Evolutionary conservation across 345 rosid species (phyloP).

Genomic region (Eucalyptus marginata): DNA sequence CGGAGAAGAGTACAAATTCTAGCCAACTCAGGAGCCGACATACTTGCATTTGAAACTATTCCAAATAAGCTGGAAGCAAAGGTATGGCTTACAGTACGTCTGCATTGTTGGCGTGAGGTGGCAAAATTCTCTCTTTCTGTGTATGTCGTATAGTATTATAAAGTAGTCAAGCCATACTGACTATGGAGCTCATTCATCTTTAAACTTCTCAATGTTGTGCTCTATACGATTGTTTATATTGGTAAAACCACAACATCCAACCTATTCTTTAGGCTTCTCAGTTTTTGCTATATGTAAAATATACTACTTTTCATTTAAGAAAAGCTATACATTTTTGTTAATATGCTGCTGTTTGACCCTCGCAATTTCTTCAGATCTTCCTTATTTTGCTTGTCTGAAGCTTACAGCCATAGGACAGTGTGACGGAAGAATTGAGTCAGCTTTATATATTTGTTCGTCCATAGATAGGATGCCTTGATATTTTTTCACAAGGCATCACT

Average conservation of each 20-base stretch:
- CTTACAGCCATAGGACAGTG: not conserved
- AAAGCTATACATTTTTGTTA: not conserved
- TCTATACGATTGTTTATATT: not conserved
- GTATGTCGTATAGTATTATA: not conserved
- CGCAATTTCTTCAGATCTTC: not conserved
- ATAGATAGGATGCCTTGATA: not conserved
- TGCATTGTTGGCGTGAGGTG: not conserved
- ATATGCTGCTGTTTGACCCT: not conserved
- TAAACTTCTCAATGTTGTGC: not conserved
- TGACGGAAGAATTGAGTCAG: not conserved
- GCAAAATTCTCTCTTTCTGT: not conserved
- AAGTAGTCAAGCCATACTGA: not conserved
- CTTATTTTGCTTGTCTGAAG: not conserved
- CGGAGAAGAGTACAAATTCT: slow-evolving; percentile 74
- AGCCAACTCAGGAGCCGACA: slow-evolving; percentile 53
- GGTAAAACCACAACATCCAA: not conserved
- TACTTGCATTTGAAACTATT: slow-evolving; percentile 83
- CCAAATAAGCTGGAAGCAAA: slow-evolving; percentile 87
- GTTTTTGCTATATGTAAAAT: not conserved
- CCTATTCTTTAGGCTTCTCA: not conserved
- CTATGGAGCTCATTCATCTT: not conserved
- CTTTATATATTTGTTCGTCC: not conserved
- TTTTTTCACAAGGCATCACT: not conserved
- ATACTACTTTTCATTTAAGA: not conserved
- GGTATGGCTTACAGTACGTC: slow-evolving; percentile 14